Evolutionary conservation across 352 stramenopile species (phyloP), one percentile per base, ranked within the genome.

Genomic region (Globisporangium emineosum): DNA sequence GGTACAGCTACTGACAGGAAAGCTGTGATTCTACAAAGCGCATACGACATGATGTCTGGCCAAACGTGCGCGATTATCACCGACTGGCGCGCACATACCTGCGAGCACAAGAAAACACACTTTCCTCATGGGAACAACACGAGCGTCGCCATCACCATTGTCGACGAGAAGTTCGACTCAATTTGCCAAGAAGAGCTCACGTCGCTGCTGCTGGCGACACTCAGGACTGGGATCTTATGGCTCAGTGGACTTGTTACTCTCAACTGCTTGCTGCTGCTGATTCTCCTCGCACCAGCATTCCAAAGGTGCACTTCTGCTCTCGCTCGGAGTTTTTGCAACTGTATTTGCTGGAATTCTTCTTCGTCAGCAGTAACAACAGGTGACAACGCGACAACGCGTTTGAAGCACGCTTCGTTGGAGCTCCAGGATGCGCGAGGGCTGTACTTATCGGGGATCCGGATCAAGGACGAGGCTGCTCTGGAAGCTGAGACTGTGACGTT

Each of bases 361-460:
- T 40, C 49, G 19, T 13, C 15, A n/a, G 15, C 13, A 1, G 10
- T 7, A 25, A 15, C 27, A 54, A 3, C 17, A 57, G 17, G 10
- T 0, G 8, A 43, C 21, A 55, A 17, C 12, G 30, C 35, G 15
- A 7, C 19, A 13, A 37, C 27, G 23, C 47, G 25, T 3, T 25
- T 55, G 23, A 65, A 58, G 19, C 57, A 57, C 21, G n/a, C 53
- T 15, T 53, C 67, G 9, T 60, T 77, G 1, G n/a, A 21, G n/a
- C 50, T 77, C 13, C 27, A 45, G 1, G 54, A 71, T 2, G 71
- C 68, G 9, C 61, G 58, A 9, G 25, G 58, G 29, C n/a, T 58
- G 12, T 81, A 81, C 65, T 43, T 76, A 12, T 43, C 42, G 54
- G 70, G 60, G 0, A 8, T 76, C 12, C 68, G 64, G 5, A 51